These are phyloP conservation scores for Diaporthe nobilis DNA, from an alignment of 2,329 filamentous ascomycete genomes.

Conservation along the genomic window DNA sequence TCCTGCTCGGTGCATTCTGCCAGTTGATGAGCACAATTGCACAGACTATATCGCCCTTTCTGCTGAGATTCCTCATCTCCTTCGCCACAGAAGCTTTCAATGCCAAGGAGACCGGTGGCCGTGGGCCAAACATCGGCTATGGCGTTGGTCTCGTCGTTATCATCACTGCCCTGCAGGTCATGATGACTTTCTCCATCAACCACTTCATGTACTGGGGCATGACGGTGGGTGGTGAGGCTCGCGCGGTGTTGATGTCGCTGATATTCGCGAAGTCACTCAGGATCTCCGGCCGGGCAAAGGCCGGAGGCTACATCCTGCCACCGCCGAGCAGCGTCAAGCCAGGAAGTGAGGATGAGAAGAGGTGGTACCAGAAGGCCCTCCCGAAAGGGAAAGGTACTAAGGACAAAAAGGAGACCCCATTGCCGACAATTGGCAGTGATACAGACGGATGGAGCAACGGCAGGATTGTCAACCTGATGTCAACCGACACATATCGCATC, in stretches of 20 bases:
- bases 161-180: constrained; percentile 86
- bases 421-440: constrained; percentile 69
- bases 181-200: constrained; percentile 84
- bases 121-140: constrained; percentile 77
- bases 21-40: constrained; percentile 79
- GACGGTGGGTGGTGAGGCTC: constrained; percentile 87
- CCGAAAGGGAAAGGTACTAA: constrained; percentile 53
- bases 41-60: constrained; percentile 87
- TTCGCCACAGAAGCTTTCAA: constrained; percentile 86
- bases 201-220: constrained; percentile 96
- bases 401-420: constrained; percentile 46
- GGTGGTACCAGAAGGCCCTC: constrained; percentile 60
- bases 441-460: constrained; percentile 93
- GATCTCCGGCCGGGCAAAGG: constrained; percentile 88
- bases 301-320: constrained; percentile 70
- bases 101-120: constrained; percentile 65
- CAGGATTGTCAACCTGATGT: constrained; percentile 93
- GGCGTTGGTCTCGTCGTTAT: constrained; percentile 89
- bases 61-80: constrained; percentile 86
- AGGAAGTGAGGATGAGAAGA: constrained; percentile 57
- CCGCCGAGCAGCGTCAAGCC: constrained; percentile 48
- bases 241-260: constrained; percentile 85
- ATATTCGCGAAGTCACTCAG: constrained; percentile 96
- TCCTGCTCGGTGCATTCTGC: constrained; percentile 84
- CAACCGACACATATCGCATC: constrained; percentile 92